Conservation (phyloP, 2,329 filamentous ascomycete species). For the Claviceps sorghi region DNA sequence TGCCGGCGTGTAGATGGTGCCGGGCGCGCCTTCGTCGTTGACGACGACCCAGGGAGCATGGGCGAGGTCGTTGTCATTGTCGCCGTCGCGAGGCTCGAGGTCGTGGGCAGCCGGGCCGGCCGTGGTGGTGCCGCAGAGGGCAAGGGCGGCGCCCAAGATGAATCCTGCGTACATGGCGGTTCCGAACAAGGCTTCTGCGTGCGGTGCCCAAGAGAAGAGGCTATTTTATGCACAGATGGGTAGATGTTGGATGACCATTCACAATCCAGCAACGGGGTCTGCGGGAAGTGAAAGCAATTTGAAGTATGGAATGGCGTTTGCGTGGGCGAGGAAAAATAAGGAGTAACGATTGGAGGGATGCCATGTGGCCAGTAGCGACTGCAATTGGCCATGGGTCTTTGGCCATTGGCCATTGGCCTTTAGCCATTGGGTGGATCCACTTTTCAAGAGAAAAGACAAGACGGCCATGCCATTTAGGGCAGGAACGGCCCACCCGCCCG, state of each 20-base stretch:
- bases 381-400: not conserved
- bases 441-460: not conserved
- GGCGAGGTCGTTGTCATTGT: conserved; percentile 9
- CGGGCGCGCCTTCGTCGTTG: conserved; percentile 29
- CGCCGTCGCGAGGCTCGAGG: conserved; percentile 8
- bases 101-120: conserved; percentile 16
- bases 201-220: not conserved
- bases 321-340: not conserved
- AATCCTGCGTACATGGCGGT: conserved; percentile 18
- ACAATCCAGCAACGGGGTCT: not conserved
- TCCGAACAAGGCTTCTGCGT: not conserved
- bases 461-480: not conserved
- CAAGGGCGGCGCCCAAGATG: conserved; percentile 14
- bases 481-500: not conserved
- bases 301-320: not conserved
- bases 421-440: no score
- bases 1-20: conserved; percentile 33
- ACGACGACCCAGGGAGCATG: conserved; percentile 37
- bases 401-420: no score
- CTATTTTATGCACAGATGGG: not conserved
- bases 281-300: not conserved
- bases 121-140: conserved; percentile 12
- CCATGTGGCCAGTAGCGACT: not conserved
- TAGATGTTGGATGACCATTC: not conserved
- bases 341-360: not conserved